Evolutionary conservation across 805 yeast genomes (phyloP).

Genomic region (Teunomyces stri): DNA sequence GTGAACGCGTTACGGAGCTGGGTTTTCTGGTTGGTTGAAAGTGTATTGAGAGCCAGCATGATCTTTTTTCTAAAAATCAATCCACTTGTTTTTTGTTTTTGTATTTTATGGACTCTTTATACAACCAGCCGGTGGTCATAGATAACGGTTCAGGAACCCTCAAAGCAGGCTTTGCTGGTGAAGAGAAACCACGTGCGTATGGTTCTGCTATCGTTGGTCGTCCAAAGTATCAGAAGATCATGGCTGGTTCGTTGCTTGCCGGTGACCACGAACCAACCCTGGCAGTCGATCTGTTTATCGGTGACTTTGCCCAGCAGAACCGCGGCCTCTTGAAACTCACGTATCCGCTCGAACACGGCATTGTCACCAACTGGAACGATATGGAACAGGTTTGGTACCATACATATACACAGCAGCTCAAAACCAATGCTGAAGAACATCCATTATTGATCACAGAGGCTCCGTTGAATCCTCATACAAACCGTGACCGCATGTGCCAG

Average conservation of each 20-base stretch:
- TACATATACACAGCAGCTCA: slow-evolving; percentile 56
- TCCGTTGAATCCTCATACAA: slow-evolving; percentile 68
- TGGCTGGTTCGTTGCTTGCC: slow-evolving; percentile 47
- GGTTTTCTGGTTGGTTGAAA: slow-evolving; percentile 61
- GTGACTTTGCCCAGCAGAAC: slow-evolving; percentile 67
- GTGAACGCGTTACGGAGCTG: slow-evolving; percentile 74
- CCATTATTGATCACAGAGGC: slow-evolving; percentile 88
- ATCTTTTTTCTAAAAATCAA: not conserved
- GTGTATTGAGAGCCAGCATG: slow-evolving; percentile 35
- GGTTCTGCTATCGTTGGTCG: slow-evolving; percentile 71
- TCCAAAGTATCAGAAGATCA: slow-evolving; percentile 79
- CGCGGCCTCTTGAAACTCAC: slow-evolving; percentile 72
- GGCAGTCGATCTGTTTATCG: slow-evolving; percentile 65
- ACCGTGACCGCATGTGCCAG: slow-evolving; percentile 62
- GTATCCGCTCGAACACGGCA: slow-evolving; percentile 79
- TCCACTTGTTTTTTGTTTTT: not conserved
- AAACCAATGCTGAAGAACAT: slow-evolving; percentile 70
- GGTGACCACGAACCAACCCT: slow-evolving; percentile 8
- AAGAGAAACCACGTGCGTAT: slow-evolving; percentile 68
- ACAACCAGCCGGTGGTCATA: slow-evolving; percentile 46
- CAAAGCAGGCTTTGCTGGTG: slow-evolving; percentile 93
- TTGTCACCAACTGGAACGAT: slow-evolving; percentile 78
- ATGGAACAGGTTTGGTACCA: slow-evolving; percentile 82
- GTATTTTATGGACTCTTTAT: slow-evolving; percentile 18
- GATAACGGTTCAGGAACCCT: slow-evolving; percentile 76